Base-by-base conservation (phyloP, 2,329 filamentous ascomycete species). In the Fusarium sp. region DNA sequence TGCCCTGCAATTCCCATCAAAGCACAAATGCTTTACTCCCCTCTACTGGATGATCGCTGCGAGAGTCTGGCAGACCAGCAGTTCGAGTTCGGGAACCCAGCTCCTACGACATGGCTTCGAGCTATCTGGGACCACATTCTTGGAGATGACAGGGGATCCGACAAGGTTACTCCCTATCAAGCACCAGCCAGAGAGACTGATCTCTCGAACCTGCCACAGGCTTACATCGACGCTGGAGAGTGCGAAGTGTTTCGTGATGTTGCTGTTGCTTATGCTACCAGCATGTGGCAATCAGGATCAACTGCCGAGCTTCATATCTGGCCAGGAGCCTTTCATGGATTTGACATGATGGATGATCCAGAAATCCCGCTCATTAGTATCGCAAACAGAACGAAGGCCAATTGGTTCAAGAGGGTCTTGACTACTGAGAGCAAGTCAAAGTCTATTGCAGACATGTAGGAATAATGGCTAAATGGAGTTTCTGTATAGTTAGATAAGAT, bases 71-170 rank as follows among this genome's bases (percentile, higher is more conserved):
- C 59, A 14, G 57, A 62, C 11, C 30, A 40, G 9, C 59, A 63
- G 7, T 63, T 63, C 9, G 59, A 63, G 20, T 62, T 54, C 12
- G 59, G 59, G 0, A 62, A 62, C 11, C 57, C 57, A 14, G 45
- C 58, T 24, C 24, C 18, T 4, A 63, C 59, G 5, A 27, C 25
- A 2, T 63, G 59, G 59, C 45, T 53, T 40, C 59, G 59, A 9
- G 38, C 45, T 8, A 62, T 62, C 18, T 63, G 59, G 59, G 46
- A 63, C 2, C 57, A 62, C 2, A 62, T 63, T 22, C 46, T 63
- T 9, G 57, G 57, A 25, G 59, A 63, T n/a, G 12, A 14, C 1
- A 38, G 58, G 1, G 46, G 46, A 10, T 27, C 38, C 8, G 46
- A 46, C 3, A 24, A 30, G n/a, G 58, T 62, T 3, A 62, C 38